Conservation (phyloP, 2,329 filamentous ascomycete species). For the Bipolaris zeicola region DNA sequence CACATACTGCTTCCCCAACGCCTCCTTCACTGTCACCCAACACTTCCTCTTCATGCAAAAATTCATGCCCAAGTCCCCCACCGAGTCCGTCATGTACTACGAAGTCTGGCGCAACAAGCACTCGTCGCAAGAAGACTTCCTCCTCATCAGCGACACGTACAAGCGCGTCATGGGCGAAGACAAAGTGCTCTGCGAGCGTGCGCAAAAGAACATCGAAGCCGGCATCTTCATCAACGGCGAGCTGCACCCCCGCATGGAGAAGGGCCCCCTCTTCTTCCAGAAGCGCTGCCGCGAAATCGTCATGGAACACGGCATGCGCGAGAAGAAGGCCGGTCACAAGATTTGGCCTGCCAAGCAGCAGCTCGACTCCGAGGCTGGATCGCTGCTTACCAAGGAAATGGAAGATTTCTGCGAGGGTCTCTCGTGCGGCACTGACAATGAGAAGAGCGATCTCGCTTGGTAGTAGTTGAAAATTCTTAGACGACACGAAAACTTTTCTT, state of each 20-base stretch:
- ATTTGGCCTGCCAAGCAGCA: conserved; percentile 59
- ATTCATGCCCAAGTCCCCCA: conserved; percentile 62
- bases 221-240: conserved; percentile 68
- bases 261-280: conserved; percentile 65
- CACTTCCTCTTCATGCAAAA: conserved; percentile 69
- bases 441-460: conserved; percentile 37
- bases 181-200: conserved; percentile 64
- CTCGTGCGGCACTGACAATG: conserved; percentile 33
- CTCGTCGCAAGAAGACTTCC: conserved; percentile 64
- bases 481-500: not conserved
- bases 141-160: conserved; percentile 64
- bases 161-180: conserved; percentile 69
- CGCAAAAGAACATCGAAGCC: conserved; percentile 65
- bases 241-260: conserved; percentile 65
- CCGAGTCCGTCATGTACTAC: conserved; percentile 63
- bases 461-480: conserved; percentile 4
- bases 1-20: conserved; percentile 41
- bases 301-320: conserved; percentile 55
- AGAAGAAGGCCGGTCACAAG: conserved; percentile 53
- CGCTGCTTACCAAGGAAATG: conserved; percentile 31
- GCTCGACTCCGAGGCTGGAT: conserved; percentile 24
- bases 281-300: conserved; percentile 57
- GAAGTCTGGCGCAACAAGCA: conserved; percentile 68
- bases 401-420: conserved; percentile 37
- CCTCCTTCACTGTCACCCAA: conserved; percentile 41